phyloP scores from a whole-genome alignment of 1,284 basidiomycete species.

The Cryptococcus sp. region DNA sequence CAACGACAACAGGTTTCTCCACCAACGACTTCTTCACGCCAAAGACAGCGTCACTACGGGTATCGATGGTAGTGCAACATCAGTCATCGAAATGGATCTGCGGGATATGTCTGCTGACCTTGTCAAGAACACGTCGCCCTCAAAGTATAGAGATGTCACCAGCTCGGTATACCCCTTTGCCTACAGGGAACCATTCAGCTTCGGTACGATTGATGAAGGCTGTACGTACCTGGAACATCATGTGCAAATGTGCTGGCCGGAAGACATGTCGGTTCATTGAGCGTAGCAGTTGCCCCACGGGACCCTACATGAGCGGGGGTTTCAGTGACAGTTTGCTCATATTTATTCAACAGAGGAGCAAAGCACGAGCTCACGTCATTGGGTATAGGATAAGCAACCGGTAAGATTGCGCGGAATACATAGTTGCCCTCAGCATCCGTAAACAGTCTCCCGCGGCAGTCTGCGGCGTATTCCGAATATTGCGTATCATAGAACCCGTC shows the following conservation, averaged over 20 bases:
- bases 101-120: background rate
- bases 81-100: no score
- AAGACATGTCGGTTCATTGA: slow-evolving; percentile 1
- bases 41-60: slow-evolving; percentile 24
- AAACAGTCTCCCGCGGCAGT: background rate
- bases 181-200: background rate
- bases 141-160: background rate
- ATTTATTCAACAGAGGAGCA: background rate
- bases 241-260: background rate
- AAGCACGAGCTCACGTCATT: background rate
- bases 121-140: slow-evolving; percentile 1
- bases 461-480: background rate
- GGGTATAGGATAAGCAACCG: background rate
- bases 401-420: background rate
- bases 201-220: background rate
- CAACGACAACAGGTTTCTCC: slow-evolving; percentile 16
- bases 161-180: background rate
- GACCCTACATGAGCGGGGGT: background rate
- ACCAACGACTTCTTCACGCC: slow-evolving; percentile 26
- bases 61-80: background rate
- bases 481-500: background rate
- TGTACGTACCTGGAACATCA: slow-evolving; percentile 1
- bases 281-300: background rate
- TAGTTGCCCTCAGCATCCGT: background rate
- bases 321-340: background rate